Percentiles rank a stretch among this genome's conserved stretches.
Evolutionary conservation across 108 stramenopile species (phyloP).

Genomic region (Nitzschia putrida): DNA sequence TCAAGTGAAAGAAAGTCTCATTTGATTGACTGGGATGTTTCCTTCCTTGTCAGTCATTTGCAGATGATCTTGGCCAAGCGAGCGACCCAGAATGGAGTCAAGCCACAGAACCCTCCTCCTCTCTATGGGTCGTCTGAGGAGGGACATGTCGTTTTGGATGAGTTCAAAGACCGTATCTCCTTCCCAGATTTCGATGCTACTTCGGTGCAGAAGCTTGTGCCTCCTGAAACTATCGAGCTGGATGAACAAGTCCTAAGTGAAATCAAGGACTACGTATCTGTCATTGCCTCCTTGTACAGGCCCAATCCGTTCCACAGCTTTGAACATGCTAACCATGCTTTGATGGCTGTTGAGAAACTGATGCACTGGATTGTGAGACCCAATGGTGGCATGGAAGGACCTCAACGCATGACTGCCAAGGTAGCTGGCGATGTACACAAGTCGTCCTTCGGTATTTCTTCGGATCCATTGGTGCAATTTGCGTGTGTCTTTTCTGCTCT

Average conservation of each 20-base stretch:
- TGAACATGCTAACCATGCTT: conserved; percentile 42
- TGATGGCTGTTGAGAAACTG: conserved; percentile 21
- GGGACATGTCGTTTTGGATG: conserved; percentile 2
- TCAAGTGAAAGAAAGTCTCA: too few species aligned
- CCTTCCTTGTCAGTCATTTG: too few species aligned
- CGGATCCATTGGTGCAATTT: conserved; percentile 51
- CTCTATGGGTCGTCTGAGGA: too few species aligned
- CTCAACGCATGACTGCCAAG: not conserved
- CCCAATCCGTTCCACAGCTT: conserved; percentile 53
- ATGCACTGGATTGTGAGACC: conserved; percentile 2
- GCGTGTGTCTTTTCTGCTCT: conserved; percentile 62
- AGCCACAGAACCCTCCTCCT: too few species aligned
- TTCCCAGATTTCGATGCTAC: conserved; percentile 18
- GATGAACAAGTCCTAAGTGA: not conserved
- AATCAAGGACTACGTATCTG: conserved; percentile 18
- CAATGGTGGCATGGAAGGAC: not conserved
- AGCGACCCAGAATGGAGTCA: too few species aligned
- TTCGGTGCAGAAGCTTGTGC: too few species aligned
- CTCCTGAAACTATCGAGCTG: not conserved
- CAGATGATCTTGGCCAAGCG: too few species aligned
- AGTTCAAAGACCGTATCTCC: conserved; percentile 26
- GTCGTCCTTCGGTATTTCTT: conserved; percentile 47
- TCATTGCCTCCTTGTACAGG: conserved; percentile 32
- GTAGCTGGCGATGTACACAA: not conserved
- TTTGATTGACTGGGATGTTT: too few species aligned